These are phyloP conservation scores for Porphyrellus cyaneotinctus DNA, from an alignment of 768 basidiomycete species.

Conservation along the genomic window DNA sequence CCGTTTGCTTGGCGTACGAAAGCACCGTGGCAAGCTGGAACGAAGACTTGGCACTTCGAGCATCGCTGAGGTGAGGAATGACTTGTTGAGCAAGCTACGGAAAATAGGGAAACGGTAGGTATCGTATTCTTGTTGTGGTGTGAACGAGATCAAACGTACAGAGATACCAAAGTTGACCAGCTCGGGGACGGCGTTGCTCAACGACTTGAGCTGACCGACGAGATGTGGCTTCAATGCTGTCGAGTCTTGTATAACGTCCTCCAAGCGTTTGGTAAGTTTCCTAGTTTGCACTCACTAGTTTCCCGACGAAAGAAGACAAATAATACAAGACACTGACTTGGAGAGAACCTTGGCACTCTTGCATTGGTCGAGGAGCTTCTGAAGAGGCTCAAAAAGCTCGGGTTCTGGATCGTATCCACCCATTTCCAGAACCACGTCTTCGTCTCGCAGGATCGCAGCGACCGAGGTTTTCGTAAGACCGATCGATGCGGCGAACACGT, in stretches of 20 bases:
- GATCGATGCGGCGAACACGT: conserved; percentile 89
- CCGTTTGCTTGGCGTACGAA: conserved; percentile 68
- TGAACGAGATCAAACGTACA: conserved; percentile 38
- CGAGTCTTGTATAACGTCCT: conserved; percentile 71
- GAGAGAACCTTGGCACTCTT: conserved; percentile 77
- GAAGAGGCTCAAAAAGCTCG: conserved; percentile 79
- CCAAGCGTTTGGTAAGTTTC: conserved; percentile 83
- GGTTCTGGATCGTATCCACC: conserved; percentile 69
- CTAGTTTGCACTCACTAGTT: conserved; percentile 37
- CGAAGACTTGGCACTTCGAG: conserved; percentile 69
- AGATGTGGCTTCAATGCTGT: conserved; percentile 69
- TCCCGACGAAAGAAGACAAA: neutral
- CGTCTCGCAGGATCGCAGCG: conserved; percentile 65
- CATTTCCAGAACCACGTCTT: conserved; percentile 70
- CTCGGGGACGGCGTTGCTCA: conserved; percentile 72
- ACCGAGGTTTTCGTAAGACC: conserved; percentile 88
- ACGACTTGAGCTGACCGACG: conserved; percentile 64
- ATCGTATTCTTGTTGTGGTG: neutral
- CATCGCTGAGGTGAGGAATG: conserved; percentile 80
- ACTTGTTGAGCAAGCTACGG: conserved; percentile 82
- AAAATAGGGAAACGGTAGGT: neutral
- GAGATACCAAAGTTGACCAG: conserved; percentile 90
- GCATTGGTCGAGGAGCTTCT: conserved; percentile 77
- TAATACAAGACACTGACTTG: conserved; percentile 44
- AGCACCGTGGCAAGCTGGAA: conserved; percentile 75